Percentiles rank a stretch among this genome's conserved stretches.
phyloP scores from a whole-genome alignment of 2,329 filamentous ascomycete species.

The Colletotrichum scovillei region DNA sequence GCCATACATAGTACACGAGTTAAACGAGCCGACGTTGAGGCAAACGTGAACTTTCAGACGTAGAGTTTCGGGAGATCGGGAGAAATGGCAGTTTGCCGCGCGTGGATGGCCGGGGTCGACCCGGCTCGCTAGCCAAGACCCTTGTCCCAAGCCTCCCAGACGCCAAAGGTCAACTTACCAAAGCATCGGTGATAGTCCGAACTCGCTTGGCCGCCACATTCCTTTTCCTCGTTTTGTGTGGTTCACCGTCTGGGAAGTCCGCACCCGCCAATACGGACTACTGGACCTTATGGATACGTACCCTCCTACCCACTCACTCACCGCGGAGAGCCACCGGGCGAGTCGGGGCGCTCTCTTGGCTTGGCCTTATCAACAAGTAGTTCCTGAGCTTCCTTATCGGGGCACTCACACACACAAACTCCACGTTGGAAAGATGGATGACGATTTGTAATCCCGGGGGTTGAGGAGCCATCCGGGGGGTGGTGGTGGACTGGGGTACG shows the following conservation, averaged over 20 bases:
- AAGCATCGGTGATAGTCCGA: slow-evolving; percentile 23
- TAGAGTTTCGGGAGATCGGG: not conserved
- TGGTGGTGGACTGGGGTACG: not conserved
- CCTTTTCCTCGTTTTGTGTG: not conserved
- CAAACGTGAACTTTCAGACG: not conserved
- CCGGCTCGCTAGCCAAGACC: not conserved
- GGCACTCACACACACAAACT: not conserved
- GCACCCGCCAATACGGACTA: not conserved
- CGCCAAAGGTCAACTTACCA: not conserved
- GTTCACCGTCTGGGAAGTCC: not conserved
- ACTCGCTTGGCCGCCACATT: slow-evolving; percentile 1
- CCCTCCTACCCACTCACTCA: not conserved
- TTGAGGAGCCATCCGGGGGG: not conserved
- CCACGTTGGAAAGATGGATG: slow-evolving; percentile 17
- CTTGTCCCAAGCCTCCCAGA: not conserved
- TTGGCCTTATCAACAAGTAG: slow-evolving; percentile 21
- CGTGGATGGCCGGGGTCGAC: not conserved
- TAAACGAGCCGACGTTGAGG: not conserved
- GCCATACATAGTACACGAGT: not conserved
- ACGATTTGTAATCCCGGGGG: slow-evolving; percentile 34
- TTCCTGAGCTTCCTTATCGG: slow-evolving; percentile 33
- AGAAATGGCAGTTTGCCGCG: not conserved
- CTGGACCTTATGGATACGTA: not conserved
- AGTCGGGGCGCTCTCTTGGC: not conserved
- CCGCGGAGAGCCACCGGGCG: not conserved